Evolutionary conservation across 768 basidiomycete genomes (phyloP).

Genomic region (Mycena galericulata): DNA sequence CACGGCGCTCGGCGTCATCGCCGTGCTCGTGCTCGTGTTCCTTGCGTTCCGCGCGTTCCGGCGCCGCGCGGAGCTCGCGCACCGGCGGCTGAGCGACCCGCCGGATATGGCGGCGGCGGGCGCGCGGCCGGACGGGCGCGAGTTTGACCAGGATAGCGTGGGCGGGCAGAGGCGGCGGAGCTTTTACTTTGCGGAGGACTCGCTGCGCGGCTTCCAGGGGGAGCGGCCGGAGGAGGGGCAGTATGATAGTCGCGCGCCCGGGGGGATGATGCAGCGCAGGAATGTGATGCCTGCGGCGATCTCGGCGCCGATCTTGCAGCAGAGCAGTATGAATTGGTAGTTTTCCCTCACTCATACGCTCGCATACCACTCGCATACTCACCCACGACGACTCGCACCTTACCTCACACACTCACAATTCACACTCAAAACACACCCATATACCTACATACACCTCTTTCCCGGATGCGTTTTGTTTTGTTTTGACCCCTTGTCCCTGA

Average conservation of each 20-base stretch:
- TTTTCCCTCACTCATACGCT: background rate
- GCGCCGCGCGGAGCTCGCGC: constrained; percentile 74
- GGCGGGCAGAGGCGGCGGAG: constrained; percentile 80
- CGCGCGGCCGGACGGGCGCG: constrained; percentile 70
- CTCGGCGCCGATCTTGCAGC: constrained; percentile 79
- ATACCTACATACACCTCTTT: background rate
- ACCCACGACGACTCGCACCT: background rate
- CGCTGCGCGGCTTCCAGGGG: constrained; percentile 69
- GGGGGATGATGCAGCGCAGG: constrained; percentile 67
- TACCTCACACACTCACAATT: background rate
- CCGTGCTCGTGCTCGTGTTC: constrained; percentile 77
- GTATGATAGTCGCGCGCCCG: constrained; percentile 45
- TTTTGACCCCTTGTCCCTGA: background rate
- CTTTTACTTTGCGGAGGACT: constrained; percentile 92
- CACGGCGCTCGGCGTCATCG: constrained; percentile 82
- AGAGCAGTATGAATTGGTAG: constrained; percentile 92
- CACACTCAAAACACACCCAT: background rate
- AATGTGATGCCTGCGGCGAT: constrained; percentile 72
- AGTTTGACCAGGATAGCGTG: constrained; percentile 82
- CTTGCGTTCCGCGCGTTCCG: constrained; percentile 78
- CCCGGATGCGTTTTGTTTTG: constrained; percentile 25
- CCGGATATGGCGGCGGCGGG: constrained; percentile 52
- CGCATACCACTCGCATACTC: background rate
- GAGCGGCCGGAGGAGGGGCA: constrained; percentile 50
- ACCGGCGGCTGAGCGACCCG: constrained; percentile 77